These are phyloP conservation scores for Arthrobotrys sphaeroides DNA, from an alignment of 2,329 filamentous ascomycete genomes.

Conservation along the genomic window DNA sequence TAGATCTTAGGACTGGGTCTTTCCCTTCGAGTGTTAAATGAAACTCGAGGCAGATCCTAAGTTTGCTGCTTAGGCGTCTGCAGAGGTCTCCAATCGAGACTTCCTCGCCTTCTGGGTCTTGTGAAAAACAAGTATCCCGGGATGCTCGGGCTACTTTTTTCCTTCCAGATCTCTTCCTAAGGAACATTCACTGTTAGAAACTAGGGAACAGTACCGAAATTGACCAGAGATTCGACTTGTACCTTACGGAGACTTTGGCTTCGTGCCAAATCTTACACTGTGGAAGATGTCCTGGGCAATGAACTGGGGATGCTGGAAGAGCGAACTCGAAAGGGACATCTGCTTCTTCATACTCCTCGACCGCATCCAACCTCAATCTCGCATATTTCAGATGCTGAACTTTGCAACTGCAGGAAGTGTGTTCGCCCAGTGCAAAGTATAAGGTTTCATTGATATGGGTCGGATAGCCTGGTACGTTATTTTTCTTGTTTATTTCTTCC, in stretches of 20 bases:
- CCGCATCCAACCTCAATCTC: constrained; percentile 11
- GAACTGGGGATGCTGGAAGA: constrained; percentile 1
- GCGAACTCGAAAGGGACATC: constrained; percentile 29
- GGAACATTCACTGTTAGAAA: too few relatives aligned
- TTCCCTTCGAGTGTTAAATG: constrained; percentile 20
- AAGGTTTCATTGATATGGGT: constrained; percentile 24
- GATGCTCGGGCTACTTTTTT: neutral
- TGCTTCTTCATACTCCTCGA: constrained; percentile 1
- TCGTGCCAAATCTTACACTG: constrained; percentile 17
- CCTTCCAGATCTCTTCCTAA: neutral
- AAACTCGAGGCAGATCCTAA: constrained; percentile 9
- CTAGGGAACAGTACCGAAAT: too few relatives aligned
- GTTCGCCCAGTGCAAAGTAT: constrained; percentile 11
- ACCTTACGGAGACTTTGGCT: constrained; percentile 20
- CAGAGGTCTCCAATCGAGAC: constrained; percentile 28
- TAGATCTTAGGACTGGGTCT: neutral
- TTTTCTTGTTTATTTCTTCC: neutral
- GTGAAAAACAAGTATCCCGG: too few relatives aligned
- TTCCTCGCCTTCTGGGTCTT: constrained; percentile 12
- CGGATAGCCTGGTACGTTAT: constrained; percentile 30
- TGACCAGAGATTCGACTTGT: too few relatives aligned
- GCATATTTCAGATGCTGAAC: constrained; percentile 23
- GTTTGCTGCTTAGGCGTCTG: neutral
- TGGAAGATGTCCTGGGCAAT: neutral
- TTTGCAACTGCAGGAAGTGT: constrained; percentile 32